phyloP scores from a whole-genome alignment of 208 protist species.

The Trypanosoma rangeli region DNA sequence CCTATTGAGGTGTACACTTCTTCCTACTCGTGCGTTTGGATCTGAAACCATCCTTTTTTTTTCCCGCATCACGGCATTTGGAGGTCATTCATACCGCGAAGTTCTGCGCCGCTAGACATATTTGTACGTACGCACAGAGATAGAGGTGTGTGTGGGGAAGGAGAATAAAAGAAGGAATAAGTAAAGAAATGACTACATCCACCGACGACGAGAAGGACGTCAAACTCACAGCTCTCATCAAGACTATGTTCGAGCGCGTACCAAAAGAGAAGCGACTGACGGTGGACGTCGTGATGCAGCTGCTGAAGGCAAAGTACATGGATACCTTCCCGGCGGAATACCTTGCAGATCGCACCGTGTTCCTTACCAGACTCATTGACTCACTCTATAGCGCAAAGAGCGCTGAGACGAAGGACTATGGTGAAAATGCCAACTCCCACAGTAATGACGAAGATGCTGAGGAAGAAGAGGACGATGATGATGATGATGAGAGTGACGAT shows the following conservation, averaged over 20 bases:
- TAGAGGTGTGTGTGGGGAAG: background rate
- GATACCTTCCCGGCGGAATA: slow-evolving; percentile 60
- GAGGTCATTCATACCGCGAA: background rate
- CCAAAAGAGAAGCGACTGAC: slow-evolving; percentile 74
- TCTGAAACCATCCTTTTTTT: no score
- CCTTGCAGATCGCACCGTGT: slow-evolving; percentile 35
- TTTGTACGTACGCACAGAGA: background rate
- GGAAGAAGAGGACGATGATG: slow-evolving; percentile 19
- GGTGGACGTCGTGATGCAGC: slow-evolving; percentile 62
- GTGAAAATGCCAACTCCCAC: background rate
- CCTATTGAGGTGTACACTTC: no score
- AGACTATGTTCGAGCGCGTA: slow-evolving; percentile 62
- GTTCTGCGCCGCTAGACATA: background rate
- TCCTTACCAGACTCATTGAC: slow-evolving; percentile 56
- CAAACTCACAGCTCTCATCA: slow-evolving; percentile 64
- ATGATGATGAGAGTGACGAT: slow-evolving; percentile 16
- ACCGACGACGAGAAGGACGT: slow-evolving; percentile 52
- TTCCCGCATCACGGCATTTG: slow-evolving; percentile 2
- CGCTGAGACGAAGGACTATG: background rate
- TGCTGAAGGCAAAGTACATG: slow-evolving; percentile 64
- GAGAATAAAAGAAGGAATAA: background rate
- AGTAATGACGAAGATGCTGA: slow-evolving; percentile 2
- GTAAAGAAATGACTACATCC: slow-evolving; percentile 17
- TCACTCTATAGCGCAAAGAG: slow-evolving; percentile 27
- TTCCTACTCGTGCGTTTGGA: no score